These are phyloP conservation scores for Cicer arietinum DNA, from an alignment of 306 rosid species.

Conservation along the genomic window DNA sequence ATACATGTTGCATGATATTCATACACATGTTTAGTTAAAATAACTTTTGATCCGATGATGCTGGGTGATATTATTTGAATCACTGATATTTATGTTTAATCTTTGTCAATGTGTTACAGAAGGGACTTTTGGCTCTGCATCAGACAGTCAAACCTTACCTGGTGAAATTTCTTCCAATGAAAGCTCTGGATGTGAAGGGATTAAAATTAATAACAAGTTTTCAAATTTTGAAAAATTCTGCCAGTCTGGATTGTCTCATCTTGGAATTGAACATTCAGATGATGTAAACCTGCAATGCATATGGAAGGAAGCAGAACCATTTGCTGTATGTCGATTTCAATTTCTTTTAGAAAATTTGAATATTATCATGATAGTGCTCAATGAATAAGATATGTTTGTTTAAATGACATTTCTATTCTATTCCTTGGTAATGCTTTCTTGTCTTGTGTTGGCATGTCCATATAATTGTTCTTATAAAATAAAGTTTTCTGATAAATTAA, in stretches of 20 bases:
- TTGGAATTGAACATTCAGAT: constrained; percentile 60
- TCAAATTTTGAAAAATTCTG: constrained; percentile 66
- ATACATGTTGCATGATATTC: constrained; percentile 4
- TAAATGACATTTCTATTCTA: neutral
- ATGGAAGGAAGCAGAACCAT: constrained; percentile 81
- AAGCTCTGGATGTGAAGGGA: constrained; percentile 48
- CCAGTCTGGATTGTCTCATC: constrained; percentile 71
- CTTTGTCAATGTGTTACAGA: constrained; percentile 51
- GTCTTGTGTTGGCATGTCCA: neutral
- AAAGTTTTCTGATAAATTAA: neutral
- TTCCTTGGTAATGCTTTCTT: neutral
- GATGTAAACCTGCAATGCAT: constrained; percentile 55
- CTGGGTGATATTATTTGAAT: constrained; percentile 22
- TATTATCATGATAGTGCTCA: constrained; percentile 16
- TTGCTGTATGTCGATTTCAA: constrained; percentile 56
- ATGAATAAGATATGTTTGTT: neutral
- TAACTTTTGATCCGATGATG: constrained; percentile 30
- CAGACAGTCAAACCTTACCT: constrained; percentile 43
- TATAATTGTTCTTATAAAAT: neutral
- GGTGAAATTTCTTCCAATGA: constrained; percentile 39
- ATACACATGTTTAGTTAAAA: constrained; percentile 30
- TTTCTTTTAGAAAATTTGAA: constrained; percentile 33
- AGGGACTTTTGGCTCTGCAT: constrained; percentile 38
- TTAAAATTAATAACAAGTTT: constrained; percentile 46
- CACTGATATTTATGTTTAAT: constrained; percentile 14